Evolutionary conservation across 208 protist species (phyloP).

Genomic region (Crithidia mellificae): DNA sequence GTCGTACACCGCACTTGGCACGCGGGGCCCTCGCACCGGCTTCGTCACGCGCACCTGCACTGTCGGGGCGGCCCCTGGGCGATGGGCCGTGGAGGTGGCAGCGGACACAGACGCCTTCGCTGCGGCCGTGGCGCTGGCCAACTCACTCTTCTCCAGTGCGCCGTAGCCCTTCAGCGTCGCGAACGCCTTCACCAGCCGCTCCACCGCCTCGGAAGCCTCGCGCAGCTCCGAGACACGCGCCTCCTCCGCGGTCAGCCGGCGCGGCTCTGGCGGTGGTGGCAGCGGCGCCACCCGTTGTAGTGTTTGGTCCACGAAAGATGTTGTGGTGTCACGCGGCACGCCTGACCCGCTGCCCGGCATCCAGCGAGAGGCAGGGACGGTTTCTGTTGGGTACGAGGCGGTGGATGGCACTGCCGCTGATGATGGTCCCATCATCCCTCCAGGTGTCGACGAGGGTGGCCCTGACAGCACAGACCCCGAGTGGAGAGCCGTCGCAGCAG

Average conservation of each 20-base stretch:
- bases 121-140: neutral
- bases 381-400: neutral
- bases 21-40: slow-evolving; percentile 7
- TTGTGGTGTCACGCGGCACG: neutral
- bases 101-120: neutral
- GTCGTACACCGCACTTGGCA: neutral
- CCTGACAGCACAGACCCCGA: too few relatives aligned
- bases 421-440: too few relatives aligned
- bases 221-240: slow-evolving; percentile 60
- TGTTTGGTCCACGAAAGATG: neutral
- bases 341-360: neutral
- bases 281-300: slow-evolving; percentile 33
- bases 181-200: slow-evolving; percentile 80
- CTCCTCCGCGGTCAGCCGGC: slow-evolving; percentile 26
- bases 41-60: slow-evolving; percentile 5
- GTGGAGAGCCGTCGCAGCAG: neutral
- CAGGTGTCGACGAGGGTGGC: too few relatives aligned
- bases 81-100: slow-evolving; percentile 13
- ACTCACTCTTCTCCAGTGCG: slow-evolving; percentile 20
- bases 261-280: slow-evolving; percentile 31
- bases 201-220: slow-evolving; percentile 84
- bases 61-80: neutral
- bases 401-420: too few relatives aligned
- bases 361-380: neutral
- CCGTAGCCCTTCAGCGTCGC: slow-evolving; percentile 59